phyloP scores from a whole-genome alignment of 306 rosid species.

The Alnus glutinosa region DNA sequence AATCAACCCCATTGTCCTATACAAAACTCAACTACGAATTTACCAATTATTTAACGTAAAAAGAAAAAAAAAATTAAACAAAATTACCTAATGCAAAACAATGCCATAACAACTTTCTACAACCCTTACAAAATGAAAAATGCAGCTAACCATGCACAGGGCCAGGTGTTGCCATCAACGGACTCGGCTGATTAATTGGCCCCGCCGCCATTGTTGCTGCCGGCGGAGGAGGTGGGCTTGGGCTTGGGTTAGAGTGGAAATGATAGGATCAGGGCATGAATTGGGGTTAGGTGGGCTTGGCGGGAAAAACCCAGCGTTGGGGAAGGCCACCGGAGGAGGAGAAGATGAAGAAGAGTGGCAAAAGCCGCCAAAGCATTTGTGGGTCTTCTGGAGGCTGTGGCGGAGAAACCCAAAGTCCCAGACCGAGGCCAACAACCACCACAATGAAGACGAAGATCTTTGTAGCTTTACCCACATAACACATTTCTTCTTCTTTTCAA shows the following conservation, averaged over 20 bases:
- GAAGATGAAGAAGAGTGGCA: conserved; percentile 33
- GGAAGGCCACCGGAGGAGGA: conserved; percentile 43
- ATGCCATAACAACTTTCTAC: conserved; percentile 6
- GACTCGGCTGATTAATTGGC: conserved; percentile 50
- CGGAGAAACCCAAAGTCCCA: conserved; percentile 67
- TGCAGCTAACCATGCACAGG: conserved; percentile 52
- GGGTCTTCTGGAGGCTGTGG: conserved; percentile 41
- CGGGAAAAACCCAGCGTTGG: conserved; percentile 43
- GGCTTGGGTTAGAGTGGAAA: conserved; percentile 13
- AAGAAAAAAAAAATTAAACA: background rate
- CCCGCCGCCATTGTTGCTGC: too few species aligned
- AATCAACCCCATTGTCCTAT: too few species aligned
- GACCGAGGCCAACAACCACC: conserved; percentile 61
- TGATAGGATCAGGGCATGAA: conserved; percentile 16
- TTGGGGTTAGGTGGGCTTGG: conserved; percentile 30
- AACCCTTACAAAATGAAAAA: background rate
- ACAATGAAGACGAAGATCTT: conserved; percentile 96
- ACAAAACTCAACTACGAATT: too few species aligned
- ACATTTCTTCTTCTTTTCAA: conserved; percentile 40
- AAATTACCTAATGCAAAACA: background rate
- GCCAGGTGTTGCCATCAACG: conserved; percentile 44
- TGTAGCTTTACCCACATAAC: conserved; percentile 97
- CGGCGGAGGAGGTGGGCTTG: conserved; percentile 26
- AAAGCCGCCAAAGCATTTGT: conserved; percentile 57
- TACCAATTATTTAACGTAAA: too few species aligned